These are phyloP conservation scores for Leucosporidium yakuticum DNA, from an alignment of 768 basidiomycete species.

Conservation along the genomic window DNA sequence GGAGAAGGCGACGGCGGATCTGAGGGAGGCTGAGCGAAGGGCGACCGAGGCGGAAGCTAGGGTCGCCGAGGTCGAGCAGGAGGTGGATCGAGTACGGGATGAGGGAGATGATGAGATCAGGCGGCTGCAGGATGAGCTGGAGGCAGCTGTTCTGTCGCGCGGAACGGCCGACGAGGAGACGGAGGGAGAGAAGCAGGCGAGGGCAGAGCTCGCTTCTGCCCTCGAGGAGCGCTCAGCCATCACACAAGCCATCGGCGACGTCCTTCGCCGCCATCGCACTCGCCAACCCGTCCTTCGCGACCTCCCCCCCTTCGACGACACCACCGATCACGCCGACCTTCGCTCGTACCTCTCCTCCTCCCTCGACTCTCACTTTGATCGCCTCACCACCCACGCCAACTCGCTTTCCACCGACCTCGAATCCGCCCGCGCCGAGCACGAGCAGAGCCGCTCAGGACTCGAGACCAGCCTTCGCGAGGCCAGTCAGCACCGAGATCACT, in stretches of 20 bases:
- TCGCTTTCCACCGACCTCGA: neutral
- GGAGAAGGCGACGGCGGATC: slow-evolving; percentile 1
- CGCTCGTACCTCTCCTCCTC: slow-evolving; percentile 19
- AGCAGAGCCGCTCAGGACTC: neutral
- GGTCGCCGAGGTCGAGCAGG: slow-evolving; percentile 6
- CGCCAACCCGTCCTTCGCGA: slow-evolving; percentile 18
- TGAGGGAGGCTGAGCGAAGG: slow-evolving; percentile 9
- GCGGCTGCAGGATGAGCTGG: neutral
- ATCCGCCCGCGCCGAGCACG: neutral
- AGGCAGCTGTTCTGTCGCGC: neutral
- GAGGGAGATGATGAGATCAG: neutral
- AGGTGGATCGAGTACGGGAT: slow-evolving; percentile 1
- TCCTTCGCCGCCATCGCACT: slow-evolving; percentile 30
- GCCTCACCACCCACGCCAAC: slow-evolving; percentile 8
- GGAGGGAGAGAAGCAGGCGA: slow-evolving; percentile 4
- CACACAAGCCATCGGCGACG: slow-evolving; percentile 22
- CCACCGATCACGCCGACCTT: slow-evolving; percentile 7
- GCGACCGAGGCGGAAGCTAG: neutral
- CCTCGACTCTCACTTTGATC: slow-evolving; percentile 29
- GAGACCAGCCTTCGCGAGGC: slow-evolving; percentile 3
- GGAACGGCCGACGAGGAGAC: neutral
- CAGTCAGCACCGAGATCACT: slow-evolving; percentile 1
- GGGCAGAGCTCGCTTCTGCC: neutral
- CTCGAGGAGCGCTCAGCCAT: neutral
- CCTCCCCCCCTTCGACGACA: slow-evolving; percentile 19